These are phyloP conservation scores for Silybum marianum DNA, from an alignment of 129 eudicot genomes.

Conservation along the genomic window DNA sequence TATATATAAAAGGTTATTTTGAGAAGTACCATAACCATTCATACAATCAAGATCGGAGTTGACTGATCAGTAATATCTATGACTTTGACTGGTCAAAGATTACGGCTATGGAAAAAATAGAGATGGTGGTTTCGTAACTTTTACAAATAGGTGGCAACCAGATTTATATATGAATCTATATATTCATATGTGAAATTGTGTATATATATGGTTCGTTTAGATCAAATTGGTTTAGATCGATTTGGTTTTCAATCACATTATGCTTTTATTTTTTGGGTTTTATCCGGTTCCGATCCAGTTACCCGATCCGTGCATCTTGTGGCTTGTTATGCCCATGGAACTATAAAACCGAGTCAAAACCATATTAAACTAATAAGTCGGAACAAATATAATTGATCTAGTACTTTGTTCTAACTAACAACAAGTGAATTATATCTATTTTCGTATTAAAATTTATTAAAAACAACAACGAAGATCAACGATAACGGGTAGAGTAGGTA, in stretches of 20 bases:
- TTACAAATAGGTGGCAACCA: no score
- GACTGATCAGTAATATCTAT: no score
- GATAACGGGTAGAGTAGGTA: conserved; percentile 71
- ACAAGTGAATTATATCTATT: background rate
- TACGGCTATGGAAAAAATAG: no score
- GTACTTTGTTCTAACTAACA: background rate
- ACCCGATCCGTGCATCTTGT: background rate
- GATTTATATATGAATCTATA: no score
- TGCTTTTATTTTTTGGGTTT: background rate
- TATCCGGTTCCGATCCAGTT: background rate
- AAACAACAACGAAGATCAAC: conserved; percentile 58
- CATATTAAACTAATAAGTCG: background rate
- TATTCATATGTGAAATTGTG: no score
- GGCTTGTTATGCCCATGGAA: background rate
- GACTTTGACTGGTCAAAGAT: no score
- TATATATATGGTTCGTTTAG: background rate
- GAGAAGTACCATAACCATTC: no score
- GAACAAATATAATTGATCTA: background rate
- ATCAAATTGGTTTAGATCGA: background rate
- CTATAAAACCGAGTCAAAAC: background rate
- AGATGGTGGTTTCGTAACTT: no score
- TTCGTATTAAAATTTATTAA: conserved; percentile 24
- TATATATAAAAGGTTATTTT: no score
- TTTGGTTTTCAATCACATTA: background rate
- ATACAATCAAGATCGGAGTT: no score